These are phyloP conservation scores for Arabidopsis suecica DNA, from an alignment of 345 rosid species.

Conservation along the genomic window DNA sequence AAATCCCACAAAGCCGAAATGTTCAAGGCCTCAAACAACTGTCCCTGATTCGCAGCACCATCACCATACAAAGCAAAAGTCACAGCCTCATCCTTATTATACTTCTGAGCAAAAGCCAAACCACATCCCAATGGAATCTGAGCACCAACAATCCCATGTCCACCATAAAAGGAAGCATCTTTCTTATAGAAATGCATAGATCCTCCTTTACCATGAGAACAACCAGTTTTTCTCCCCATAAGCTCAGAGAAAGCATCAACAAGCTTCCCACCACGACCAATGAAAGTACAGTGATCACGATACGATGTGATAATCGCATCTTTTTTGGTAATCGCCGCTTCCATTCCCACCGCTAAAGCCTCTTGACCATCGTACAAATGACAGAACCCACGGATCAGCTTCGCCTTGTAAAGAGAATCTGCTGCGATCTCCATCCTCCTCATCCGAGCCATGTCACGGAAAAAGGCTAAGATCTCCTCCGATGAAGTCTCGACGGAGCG, in stretches of 20 bases:
- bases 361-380: slow-evolving; percentile 98
- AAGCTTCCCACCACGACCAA: slow-evolving; percentile 86
- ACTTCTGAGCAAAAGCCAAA: slow-evolving; percentile 95
- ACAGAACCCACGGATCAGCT: slow-evolving; percentile 96
- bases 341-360: slow-evolving; percentile 93
- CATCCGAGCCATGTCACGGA: slow-evolving; percentile 88
- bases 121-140: slow-evolving; percentile 97
- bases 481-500: slow-evolving; percentile 74
- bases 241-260: slow-evolving; percentile 81
- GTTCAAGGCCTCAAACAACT: slow-evolving; percentile 95
- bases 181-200: slow-evolving; percentile 99
- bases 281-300: slow-evolving; percentile 87
- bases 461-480: slow-evolving; percentile 73
- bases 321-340: slow-evolving; percentile 81
- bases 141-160: slow-evolving; percentile 98
- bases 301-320: slow-evolving; percentile 90
- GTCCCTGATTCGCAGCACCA: slow-evolving; percentile 98
- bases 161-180: slow-evolving; percentile 86
- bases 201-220: slow-evolving; percentile 94
- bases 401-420: slow-evolving; percentile 95
- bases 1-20: slow-evolving; percentile 96
- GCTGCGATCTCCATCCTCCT: slow-evolving; percentile 97
- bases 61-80: slow-evolving; percentile 88
- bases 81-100: slow-evolving; percentile 80
- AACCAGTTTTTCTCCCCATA: slow-evolving; percentile 91